Conservation (phyloP, 1,139 yeast genomes). For the Candida sp. region DNA sequence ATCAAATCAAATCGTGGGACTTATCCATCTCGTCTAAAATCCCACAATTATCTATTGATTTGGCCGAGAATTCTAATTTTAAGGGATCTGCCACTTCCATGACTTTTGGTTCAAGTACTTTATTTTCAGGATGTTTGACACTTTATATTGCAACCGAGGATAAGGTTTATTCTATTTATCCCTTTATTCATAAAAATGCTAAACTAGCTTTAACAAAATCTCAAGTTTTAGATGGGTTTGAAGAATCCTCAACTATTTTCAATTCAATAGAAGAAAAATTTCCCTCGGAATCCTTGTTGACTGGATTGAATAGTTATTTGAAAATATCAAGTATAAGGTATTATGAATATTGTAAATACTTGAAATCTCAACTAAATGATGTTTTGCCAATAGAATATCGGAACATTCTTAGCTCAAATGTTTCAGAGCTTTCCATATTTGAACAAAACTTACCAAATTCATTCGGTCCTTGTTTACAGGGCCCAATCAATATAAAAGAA, state of each 20-base stretch:
- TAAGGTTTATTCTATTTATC: constrained; percentile 28
- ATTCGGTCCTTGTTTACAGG: constrained; percentile 17
- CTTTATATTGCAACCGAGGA: constrained; percentile 28
- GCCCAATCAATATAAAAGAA: constrained; percentile 15
- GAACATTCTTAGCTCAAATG: constrained; percentile 2
- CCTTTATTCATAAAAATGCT: constrained; percentile 21
- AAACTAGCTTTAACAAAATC: constrained; percentile 20
- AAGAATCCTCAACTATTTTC: constrained; percentile 20
- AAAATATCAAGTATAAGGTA: constrained; percentile 15
- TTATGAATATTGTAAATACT: constrained; percentile 14
- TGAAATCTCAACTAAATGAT: constrained; percentile 15
- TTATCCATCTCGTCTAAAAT: constrained; percentile 18
- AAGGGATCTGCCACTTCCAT: constrained; percentile 20
- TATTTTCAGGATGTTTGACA: constrained; percentile 31
- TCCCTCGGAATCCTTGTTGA: constrained; percentile 7
- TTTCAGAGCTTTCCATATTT: constrained; percentile 9
- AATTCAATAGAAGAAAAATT: constrained; percentile 15
- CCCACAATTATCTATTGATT: constrained; percentile 23
- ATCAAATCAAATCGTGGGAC: constrained; percentile 26
- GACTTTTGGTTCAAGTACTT: constrained; percentile 29
- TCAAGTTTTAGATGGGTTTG: constrained; percentile 19
- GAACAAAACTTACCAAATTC: constrained; percentile 10
- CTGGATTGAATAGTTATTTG: constrained; percentile 12
- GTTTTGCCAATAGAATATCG: constrained; percentile 2
- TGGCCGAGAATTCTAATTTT: constrained; percentile 12